Conservation (phyloP, 345 rosid species). For the Brassica juncea region DNA sequence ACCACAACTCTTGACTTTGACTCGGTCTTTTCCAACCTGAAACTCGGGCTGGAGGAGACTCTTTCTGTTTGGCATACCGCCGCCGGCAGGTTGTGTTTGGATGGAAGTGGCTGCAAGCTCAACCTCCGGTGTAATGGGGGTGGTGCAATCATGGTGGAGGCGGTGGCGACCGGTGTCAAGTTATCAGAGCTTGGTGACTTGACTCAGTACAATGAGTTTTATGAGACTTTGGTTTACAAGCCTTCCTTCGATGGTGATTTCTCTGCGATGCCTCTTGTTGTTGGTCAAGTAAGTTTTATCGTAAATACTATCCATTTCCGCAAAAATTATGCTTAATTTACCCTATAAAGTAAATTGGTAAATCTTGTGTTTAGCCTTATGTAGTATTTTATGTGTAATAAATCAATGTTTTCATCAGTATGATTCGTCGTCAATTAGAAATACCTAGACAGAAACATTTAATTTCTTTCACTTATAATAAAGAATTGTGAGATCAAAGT, state of each 20-base stretch:
- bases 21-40: conserved; percentile 48
- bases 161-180: conserved; percentile 48
- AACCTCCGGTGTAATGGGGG: conserved; percentile 58
- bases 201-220: conserved; percentile 52
- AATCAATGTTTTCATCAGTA: conserved; percentile 12
- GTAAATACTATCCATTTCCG: not conserved
- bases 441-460: not conserved
- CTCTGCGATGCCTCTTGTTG: conserved; percentile 60
- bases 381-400: conserved; percentile 3
- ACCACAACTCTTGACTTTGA: conserved; percentile 38
- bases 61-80: conserved; percentile 60
- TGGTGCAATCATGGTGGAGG: conserved; percentile 57
- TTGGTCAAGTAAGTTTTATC: conserved; percentile 53
- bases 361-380: not conserved
- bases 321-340: not conserved
- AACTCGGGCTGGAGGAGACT: conserved; percentile 60
- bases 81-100: conserved; percentile 57
- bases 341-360: not conserved
- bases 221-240: conserved; percentile 54
- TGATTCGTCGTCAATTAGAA: not conserved
- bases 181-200: conserved; percentile 61
- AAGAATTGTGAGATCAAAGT: not conserved
- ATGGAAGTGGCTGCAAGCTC: conserved; percentile 50
- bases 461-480: not conserved
- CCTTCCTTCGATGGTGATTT: conserved; percentile 48